Percentiles rank a stretch among this genome's conserved stretches.
Conservation (phyloP, 2,329 filamentous ascomycete genomes). For the Cordyceps cateniannulata region DNA sequence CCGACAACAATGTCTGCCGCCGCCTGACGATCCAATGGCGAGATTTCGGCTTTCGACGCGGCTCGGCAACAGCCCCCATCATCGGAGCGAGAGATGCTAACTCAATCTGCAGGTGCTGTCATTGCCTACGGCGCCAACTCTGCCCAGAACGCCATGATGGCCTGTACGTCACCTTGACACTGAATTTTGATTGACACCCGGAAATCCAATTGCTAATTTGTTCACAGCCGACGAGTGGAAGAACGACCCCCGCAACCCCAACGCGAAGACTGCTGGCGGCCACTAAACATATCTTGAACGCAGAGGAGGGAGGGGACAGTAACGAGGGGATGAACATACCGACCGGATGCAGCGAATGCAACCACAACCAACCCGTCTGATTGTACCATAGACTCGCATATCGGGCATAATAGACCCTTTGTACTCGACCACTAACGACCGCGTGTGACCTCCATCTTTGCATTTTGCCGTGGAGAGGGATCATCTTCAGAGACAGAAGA, state of each 20-base stretch:
- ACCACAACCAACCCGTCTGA: slow-evolving; percentile 7
- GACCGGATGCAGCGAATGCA: slow-evolving; percentile 9
- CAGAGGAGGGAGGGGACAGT: background rate
- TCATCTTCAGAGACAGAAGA: background rate
- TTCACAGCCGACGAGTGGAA: slow-evolving; percentile 80
- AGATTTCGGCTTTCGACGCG: background rate
- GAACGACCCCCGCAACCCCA: slow-evolving; percentile 90
- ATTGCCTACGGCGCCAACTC: slow-evolving; percentile 91
- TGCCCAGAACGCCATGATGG: slow-evolving; percentile 67
- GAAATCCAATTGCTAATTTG: slow-evolving; percentile 1
- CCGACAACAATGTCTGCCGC: background rate
- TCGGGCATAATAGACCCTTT: slow-evolving; percentile 15
- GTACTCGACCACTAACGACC: slow-evolving; percentile 9
- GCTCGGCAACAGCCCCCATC: background rate
- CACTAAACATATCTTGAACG: slow-evolving; percentile 30
- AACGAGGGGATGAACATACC: slow-evolving; percentile 7
- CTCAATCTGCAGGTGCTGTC: slow-evolving; percentile 57
- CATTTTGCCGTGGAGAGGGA: background rate
- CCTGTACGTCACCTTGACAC: slow-evolving; percentile 49
- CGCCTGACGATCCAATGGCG: background rate
- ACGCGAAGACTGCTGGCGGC: slow-evolving; percentile 39
- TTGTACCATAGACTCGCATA: slow-evolving; percentile 15
- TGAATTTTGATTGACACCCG: background rate
- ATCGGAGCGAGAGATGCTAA: slow-evolving; percentile 4
- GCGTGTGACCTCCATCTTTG: background rate